Percentiles rank a stretch among this genome's conserved stretches.
Conservation (phyloP, 2,329 filamentous ascomycete species). For the Talaromyces sp. region DNA sequence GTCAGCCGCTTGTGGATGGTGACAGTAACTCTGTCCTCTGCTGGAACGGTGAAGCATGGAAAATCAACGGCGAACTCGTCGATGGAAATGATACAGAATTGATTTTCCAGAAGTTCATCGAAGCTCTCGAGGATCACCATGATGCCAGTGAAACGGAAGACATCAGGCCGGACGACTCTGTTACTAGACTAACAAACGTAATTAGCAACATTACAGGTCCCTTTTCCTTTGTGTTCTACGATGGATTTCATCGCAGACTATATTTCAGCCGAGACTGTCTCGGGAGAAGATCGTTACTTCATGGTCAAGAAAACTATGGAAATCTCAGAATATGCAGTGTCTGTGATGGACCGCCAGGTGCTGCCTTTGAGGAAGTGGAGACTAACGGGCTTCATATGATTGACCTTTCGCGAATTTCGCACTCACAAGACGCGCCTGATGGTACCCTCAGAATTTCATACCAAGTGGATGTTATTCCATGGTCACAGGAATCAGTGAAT, state of each 20-base stretch:
- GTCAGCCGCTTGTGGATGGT: constrained; percentile 67
- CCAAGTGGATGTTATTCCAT: constrained; percentile 17
- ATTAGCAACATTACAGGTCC: constrained; percentile 70
- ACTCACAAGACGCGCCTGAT: background rate
- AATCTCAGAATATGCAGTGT: constrained; percentile 67
- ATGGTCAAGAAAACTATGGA: constrained; percentile 46
- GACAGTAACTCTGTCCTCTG: constrained; percentile 66
- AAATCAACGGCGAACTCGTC: constrained; percentile 56
- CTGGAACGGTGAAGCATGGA: constrained; percentile 99
- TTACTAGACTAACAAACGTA: constrained; percentile 38
- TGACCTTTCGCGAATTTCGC: constrained; percentile 44
- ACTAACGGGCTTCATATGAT: constrained; percentile 76
- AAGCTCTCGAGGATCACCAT: constrained; percentile 31
- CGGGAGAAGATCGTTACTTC: constrained; percentile 77
- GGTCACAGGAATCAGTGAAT: constrained; percentile 14
- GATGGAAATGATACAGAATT: constrained; percentile 72
- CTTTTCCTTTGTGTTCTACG: constrained; percentile 84
- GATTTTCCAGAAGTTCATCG: constrained; percentile 60
- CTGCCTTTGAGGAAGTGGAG: constrained; percentile 73
- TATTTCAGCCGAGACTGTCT: constrained; percentile 86
- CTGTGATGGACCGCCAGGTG: constrained; percentile 50
- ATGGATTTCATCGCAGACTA: constrained; percentile 58
- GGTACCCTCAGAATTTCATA: background rate
- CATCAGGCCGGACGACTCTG: constrained; percentile 18
- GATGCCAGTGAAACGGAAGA: constrained; percentile 18